Evolutionary conservation across 257 asterid species (phyloP), one percentile per base, ranked within the genome.

Genomic region (Solanum clarkiae): DNA sequence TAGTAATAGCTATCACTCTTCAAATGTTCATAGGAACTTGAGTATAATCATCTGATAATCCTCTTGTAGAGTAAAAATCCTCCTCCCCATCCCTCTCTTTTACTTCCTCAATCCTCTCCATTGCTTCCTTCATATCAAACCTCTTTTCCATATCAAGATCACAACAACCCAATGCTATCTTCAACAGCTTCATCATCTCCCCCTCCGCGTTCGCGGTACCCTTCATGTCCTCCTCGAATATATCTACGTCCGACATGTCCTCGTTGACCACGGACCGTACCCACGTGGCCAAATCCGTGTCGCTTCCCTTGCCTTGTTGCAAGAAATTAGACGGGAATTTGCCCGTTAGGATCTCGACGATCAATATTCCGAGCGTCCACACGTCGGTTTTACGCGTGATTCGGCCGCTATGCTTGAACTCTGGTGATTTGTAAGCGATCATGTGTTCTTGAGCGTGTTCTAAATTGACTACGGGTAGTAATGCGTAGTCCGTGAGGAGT

Each of bases 381-480:
- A 94, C 93, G 75, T 97, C 99, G 0, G 97, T 93, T 56, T 93
- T 95, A 91, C 90, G 91, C 3, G 96, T 92, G 87, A 95, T 91
- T 22, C 96, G 93, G 1, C 94, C 89, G 8, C 82, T 90, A n/a
- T 70, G 89, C 84, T 86, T 90, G 91, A 86, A 94, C 88, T 96
- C 98, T 0, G 98, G 98, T 1, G 97, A 94, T 47, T 90, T 94
- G 92, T 95, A 96, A 29, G 97, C 94, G 79, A 91, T 82, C 97
- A 96, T 93, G 92, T 92, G 93, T 3, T 91, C 90, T 32, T 90
- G 92, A 0, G 98, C 99, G 74, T 95, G 93, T 60, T 95, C 97
- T 62, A 88, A 91, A 57, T 94, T 96, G 24, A 94, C 95, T 1
- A 95, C 89, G 1, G 99, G 98, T 45, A 93, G 89, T 22, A 97